These are phyloP conservation scores for Elaeis guineensis DNA, from an alignment of 176 grass and related monocot species.

Conservation along the genomic window DNA sequence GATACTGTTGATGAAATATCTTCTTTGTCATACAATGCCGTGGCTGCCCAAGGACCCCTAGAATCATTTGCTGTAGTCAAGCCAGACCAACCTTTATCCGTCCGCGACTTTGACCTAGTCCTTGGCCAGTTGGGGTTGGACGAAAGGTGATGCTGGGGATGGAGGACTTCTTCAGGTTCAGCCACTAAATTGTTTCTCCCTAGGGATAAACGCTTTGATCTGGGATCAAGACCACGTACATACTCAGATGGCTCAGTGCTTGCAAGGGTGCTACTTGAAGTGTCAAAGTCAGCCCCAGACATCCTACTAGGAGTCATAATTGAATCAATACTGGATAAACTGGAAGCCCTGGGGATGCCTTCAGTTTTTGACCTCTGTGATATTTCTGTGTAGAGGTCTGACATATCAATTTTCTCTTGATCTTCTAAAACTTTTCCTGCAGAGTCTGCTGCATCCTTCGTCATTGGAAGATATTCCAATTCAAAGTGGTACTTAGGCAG, in stretches of 20 bases:
- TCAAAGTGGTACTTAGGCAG: slow-evolving; percentile 91
- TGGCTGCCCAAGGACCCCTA: slow-evolving; percentile 57
- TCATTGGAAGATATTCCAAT: slow-evolving; percentile 79
- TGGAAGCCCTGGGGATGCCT: slow-evolving; percentile 70
- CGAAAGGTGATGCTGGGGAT: slow-evolving; percentile 64
- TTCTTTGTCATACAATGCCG: slow-evolving; percentile 81
- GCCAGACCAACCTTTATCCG: slow-evolving; percentile 52
- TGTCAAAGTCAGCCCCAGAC: slow-evolving; percentile 49
- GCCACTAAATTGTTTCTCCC: slow-evolving; percentile 85
- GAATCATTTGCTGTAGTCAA: slow-evolving; percentile 37
- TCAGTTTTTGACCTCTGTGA: slow-evolving; percentile 61
- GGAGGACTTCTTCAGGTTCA: slow-evolving; percentile 92
- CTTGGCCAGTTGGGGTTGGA: slow-evolving; percentile 71
- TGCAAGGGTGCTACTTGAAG: slow-evolving; percentile 50
- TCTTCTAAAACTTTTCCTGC: slow-evolving; percentile 44
- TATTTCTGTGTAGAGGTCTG: slow-evolving; percentile 61
- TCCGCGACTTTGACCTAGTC: slow-evolving; percentile 71
- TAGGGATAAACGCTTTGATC: slow-evolving; percentile 68
- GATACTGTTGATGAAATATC: slow-evolving; percentile 92
- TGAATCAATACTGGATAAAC: slow-evolving; percentile 96
- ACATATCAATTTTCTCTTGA: slow-evolving; percentile 23
- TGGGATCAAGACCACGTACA: slow-evolving; percentile 73
- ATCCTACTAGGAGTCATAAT: slow-evolving; percentile 80
- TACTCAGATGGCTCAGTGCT: slow-evolving; percentile 79
- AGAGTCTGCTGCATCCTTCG: slow-evolving; percentile 27